Conservation (phyloP, 2,329 filamentous ascomycete genomes). For the Ceratocystis destructans region DNA sequence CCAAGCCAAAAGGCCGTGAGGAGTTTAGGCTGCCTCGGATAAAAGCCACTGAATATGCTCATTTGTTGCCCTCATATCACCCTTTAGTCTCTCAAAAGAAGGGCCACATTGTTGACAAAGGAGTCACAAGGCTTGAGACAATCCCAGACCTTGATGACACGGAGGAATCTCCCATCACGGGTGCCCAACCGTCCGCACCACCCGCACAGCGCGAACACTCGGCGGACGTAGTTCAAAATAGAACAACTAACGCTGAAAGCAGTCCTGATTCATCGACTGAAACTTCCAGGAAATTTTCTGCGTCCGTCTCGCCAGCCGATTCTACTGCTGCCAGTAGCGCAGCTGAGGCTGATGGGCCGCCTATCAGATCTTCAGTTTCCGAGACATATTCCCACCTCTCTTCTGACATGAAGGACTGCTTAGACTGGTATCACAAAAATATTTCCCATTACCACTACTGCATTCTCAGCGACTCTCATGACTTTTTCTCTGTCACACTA, state of each 20-base stretch:
- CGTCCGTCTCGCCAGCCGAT: conserved; percentile 10
- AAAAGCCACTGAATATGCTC: neutral
- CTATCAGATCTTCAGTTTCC: neutral
- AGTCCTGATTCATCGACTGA: conserved; percentile 28
- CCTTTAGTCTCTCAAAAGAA: neutral
- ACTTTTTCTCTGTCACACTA: conserved; percentile 61
- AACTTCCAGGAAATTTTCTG: neutral
- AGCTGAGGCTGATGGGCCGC: conserved; percentile 7
- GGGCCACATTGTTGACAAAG: conserved; percentile 9
- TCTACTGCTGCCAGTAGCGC: conserved; percentile 15
- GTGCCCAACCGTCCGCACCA: neutral
- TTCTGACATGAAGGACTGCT: conserved; percentile 60
- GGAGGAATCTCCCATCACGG: neutral
- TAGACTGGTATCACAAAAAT: conserved; percentile 64
- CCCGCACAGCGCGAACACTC: conserved; percentile 22
- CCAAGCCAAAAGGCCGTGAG: conserved; percentile 27
- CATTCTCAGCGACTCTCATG: conserved; percentile 52
- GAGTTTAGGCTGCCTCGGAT: conserved; percentile 20
- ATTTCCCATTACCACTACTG: conserved; percentile 75
- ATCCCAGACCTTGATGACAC: conserved; percentile 44
- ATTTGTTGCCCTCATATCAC: neutral
- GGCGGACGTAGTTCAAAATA: conserved; percentile 9
- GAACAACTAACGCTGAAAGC: conserved; percentile 24
- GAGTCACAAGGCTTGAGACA: conserved; percentile 33
- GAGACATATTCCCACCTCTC: conserved; percentile 45